Evolutionary conservation across 163 green algal species (phyloP).

Genomic region (Scenedesmus sp.): DNA sequence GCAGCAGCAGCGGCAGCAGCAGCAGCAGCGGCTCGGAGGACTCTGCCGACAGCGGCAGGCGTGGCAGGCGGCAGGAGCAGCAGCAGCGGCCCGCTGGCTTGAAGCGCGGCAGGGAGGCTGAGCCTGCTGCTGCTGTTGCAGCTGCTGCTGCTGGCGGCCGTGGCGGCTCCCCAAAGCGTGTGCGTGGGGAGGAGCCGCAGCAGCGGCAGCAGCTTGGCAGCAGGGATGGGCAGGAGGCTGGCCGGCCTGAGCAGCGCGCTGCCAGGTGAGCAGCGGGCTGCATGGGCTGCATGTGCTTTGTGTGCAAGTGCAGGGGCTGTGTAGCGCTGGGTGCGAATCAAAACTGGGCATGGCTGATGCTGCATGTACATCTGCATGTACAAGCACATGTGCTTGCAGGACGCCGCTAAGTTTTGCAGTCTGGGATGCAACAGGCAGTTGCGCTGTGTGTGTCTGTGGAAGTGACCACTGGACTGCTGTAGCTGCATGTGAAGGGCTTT

Average conservation of each 20-base stretch:
- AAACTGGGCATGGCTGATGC: background rate
- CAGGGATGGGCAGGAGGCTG: background rate
- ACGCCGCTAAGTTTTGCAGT: too few relatives aligned
- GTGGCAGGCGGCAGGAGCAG: background rate
- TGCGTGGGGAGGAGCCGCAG: background rate
- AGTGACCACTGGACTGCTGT: too few relatives aligned
- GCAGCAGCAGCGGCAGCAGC: constrained; percentile 24
- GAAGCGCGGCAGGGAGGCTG: background rate
- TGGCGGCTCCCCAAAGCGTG: background rate
- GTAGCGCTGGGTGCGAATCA: background rate
- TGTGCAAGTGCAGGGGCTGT: background rate
- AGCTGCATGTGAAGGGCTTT: too few relatives aligned
- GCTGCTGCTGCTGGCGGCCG: background rate
- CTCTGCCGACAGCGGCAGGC: constrained; percentile 33
- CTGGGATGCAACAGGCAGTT: too few relatives aligned
- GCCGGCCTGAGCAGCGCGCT: background rate
- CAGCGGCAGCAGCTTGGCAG: background rate
- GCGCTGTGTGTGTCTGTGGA: too few relatives aligned
- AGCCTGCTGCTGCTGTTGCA: background rate
- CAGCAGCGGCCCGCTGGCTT: background rate
- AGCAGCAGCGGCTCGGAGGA: constrained; percentile 26
- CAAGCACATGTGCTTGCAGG: too few relatives aligned
- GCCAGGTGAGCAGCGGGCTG: background rate
- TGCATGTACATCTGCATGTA: background rate
- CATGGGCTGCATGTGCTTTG: background rate